These are phyloP conservation scores for Emericellopsis terricola DNA, from an alignment of 495 filamentous ascomycete genomes.

Conservation along the genomic window DNA sequence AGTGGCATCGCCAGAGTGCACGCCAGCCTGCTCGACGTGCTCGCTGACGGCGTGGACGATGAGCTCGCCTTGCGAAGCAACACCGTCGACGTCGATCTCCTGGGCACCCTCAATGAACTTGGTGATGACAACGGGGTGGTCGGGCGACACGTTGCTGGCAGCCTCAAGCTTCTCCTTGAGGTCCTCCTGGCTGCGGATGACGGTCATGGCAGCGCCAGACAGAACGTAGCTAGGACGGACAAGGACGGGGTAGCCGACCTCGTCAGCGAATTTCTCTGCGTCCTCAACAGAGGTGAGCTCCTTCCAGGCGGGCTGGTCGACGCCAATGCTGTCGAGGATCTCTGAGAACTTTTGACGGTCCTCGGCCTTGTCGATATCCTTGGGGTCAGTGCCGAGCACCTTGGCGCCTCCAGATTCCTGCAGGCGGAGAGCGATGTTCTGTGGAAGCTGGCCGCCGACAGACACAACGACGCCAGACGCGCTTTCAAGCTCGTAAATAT, in stretches of 20 bases:
- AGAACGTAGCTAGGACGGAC: conserved; percentile 95
- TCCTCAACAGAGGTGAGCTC: conserved; percentile 84
- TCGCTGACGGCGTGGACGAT: conserved; percentile 90
- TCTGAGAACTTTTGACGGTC: conserved; percentile 97
- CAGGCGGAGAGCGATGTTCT: conserved; percentile 92
- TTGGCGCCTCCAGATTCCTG: conserved; percentile 80
- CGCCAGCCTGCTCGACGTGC: conserved; percentile 93
- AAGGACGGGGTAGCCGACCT: conserved; percentile 84
- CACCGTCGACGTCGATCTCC: conserved; percentile 96
- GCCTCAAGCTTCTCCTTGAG: conserved; percentile 81
- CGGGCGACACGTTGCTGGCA: conserved; percentile 79
- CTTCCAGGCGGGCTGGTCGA: conserved; percentile 96
- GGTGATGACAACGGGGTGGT: conserved; percentile 96
- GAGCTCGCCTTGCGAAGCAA: conserved; percentile 71
- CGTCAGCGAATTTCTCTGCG: conserved; percentile 67
- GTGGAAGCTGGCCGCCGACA: conserved; percentile 87
- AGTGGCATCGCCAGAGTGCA: conserved; percentile 95
- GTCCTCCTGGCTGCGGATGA: conserved; percentile 84
- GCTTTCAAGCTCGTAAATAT: conserved; percentile 88
- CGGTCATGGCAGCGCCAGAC: conserved; percentile 97
- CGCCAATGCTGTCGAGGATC: conserved; percentile 83
- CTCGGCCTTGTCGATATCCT: conserved; percentile 92
- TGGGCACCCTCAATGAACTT: conserved; percentile 97
- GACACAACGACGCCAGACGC: conserved; percentile 84
- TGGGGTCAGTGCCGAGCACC: conserved; percentile 77